Percentiles rank a stretch among this genome's conserved stretches.
These are phyloP conservation scores for Leishmania major DNA, from an alignment of 208 protist genomes.

Conservation along the genomic window DNA sequence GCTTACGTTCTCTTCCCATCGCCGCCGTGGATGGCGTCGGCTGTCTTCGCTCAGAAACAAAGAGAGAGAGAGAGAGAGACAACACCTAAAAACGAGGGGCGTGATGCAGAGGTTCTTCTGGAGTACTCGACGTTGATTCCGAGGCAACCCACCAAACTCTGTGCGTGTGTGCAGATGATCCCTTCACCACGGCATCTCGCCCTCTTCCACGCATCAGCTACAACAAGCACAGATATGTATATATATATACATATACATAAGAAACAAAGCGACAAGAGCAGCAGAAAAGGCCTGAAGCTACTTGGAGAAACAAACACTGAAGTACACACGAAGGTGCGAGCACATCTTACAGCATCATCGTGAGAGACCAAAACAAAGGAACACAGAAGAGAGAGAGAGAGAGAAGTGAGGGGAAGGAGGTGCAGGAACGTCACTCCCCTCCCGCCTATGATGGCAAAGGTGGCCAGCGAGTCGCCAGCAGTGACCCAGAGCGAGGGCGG, in stretches of 20 bases:
- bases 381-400: no score
- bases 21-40: background rate
- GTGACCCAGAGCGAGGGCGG: background rate
- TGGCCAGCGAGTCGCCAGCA: background rate
- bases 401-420: background rate
- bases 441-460: background rate
- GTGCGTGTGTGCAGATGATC: background rate
- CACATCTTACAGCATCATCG: background rate
- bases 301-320: conserved; percentile 5
- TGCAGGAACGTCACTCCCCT: background rate
- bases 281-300: background rate
- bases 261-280: conserved; percentile 6
- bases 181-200: background rate
- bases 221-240: background rate
- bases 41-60: background rate
- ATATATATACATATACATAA: no score
- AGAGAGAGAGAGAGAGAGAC: background rate
- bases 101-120: background rate
- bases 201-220: background rate
- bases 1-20: background rate
- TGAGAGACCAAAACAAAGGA: background rate
- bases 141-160: background rate
- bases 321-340: background rate
- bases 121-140: background rate
- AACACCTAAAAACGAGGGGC: background rate